Percentiles rank a stretch among this genome's conserved stretches.
phyloP scores from a whole-genome alignment of 192 early-diverging fungal genomes.

The Mortierella alpina region DNA sequence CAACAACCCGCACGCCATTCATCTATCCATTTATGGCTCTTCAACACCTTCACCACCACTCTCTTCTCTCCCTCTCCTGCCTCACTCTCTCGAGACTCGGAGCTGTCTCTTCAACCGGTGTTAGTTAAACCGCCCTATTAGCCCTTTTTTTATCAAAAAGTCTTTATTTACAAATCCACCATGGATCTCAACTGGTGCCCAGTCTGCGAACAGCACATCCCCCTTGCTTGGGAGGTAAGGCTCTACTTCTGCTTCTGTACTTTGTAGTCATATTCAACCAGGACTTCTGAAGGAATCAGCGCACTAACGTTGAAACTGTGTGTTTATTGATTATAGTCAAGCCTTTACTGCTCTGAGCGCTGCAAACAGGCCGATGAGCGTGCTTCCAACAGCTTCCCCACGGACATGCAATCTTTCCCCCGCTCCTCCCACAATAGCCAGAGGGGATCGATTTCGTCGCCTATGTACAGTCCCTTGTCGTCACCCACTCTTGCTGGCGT shows the following conservation, averaged over 20 bases:
- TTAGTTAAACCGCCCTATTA: conserved; percentile 19
- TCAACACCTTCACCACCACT: conserved; percentile 13
- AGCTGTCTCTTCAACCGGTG: neutral
- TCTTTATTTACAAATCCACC: neutral
- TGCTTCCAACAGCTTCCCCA: conserved; percentile 13
- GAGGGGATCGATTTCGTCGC: conserved; percentile 20
- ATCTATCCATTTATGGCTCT: conserved; percentile 12
- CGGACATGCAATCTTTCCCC: conserved; percentile 32
- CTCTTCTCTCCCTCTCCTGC: conserved; percentile 12
- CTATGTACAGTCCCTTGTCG: conserved; percentile 25
- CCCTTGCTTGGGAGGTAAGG: conserved; percentile 56
- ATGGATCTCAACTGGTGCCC: conserved; percentile 59
- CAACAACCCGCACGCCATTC: conserved; percentile 3
- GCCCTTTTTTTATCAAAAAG: conserved; percentile 1
- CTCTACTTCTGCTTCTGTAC: conserved; percentile 1
- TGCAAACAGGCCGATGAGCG: conserved; percentile 49
- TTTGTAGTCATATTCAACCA: neutral
- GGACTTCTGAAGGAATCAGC: neutral
- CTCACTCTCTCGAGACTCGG: conserved; percentile 15
- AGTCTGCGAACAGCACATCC: conserved; percentile 55
- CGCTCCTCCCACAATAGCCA: conserved; percentile 8
- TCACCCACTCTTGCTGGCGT: conserved; percentile 32
- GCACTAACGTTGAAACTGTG: neutral
- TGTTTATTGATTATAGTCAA: conserved; percentile 16
- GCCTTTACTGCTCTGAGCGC: conserved; percentile 54